Conservation (phyloP, 768 basidiomycete species). For the Naganishia onofrii region DNA sequence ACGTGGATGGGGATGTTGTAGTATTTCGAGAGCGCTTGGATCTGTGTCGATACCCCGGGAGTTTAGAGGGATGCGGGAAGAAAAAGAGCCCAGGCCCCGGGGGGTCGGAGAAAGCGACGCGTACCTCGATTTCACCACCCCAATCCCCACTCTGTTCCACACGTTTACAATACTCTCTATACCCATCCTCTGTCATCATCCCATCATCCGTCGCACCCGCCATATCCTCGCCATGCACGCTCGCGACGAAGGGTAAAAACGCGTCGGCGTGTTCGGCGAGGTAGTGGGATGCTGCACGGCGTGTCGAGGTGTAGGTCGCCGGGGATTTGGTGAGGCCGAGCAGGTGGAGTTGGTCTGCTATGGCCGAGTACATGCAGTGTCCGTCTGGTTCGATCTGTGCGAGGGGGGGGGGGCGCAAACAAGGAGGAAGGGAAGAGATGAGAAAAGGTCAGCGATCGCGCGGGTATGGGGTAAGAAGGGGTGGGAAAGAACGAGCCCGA, state of each 20-base stretch:
- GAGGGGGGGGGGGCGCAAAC: not conserved
- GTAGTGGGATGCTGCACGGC: slow-evolving; percentile 72
- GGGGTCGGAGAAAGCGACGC: no score
- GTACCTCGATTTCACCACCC: slow-evolving; percentile 90
- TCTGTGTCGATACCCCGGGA: slow-evolving; percentile 51
- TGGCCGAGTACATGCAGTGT: slow-evolving; percentile 89
- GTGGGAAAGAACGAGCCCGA: not conserved
- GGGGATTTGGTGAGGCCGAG: slow-evolving; percentile 57
- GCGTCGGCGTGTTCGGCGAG: slow-evolving; percentile 79
- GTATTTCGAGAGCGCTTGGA: slow-evolving; percentile 76
- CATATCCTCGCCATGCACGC: slow-evolving; percentile 65
- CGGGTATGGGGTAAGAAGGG: no score
- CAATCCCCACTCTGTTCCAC: slow-evolving; percentile 83
- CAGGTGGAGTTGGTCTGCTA: slow-evolving; percentile 84
- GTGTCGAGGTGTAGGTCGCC: slow-evolving; percentile 52
- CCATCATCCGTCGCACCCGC: slow-evolving; percentile 65
- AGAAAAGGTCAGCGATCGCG: not conserved
- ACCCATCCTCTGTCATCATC: slow-evolving; percentile 64
- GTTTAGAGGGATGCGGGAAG: no score
- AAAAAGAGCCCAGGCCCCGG: no score
- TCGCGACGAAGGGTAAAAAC: slow-evolving; percentile 88
- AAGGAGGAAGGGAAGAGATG: not conserved
- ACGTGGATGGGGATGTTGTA: slow-evolving; percentile 86
- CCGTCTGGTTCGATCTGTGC: slow-evolving; percentile 85
- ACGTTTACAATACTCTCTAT: slow-evolving; percentile 69